phyloP scores from a whole-genome alignment of 345 rosid genomes.

The Lepidium sativum region DNA sequence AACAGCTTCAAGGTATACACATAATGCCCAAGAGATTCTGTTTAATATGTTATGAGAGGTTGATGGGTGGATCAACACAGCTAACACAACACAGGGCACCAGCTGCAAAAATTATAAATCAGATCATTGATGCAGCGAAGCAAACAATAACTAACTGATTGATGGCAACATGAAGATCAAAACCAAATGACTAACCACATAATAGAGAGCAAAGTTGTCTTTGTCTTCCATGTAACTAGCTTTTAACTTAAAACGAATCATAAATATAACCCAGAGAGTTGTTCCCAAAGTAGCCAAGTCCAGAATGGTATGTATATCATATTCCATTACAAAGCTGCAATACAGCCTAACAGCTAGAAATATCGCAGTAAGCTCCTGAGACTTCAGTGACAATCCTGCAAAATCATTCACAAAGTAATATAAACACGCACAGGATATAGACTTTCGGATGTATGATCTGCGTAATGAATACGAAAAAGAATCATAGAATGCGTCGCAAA shows the following conservation, averaged over 20 bases:
- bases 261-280: conserved; percentile 97
- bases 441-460: background rate
- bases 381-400: conserved; percentile 89
- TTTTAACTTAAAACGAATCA: conserved; percentile 86
- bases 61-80: conserved; percentile 78
- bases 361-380: conserved; percentile 93
- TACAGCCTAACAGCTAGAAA: conserved; percentile 87
- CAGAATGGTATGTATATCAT: conserved; percentile 91
- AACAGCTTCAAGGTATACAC: conserved; percentile 94
- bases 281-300: conserved; percentile 91
- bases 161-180: background rate
- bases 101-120: conserved; percentile 40
- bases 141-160: background rate
- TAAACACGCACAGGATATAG: background rate
- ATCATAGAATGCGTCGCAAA: background rate
- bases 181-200: conserved; percentile 55
- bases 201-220: conserved; percentile 89
- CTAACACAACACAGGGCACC: conserved; percentile 72
- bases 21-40: conserved; percentile 87
- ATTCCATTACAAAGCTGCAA: conserved; percentile 98
- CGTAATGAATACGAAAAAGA: background rate
- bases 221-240: conserved; percentile 97
- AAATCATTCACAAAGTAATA: conserved; percentile 5
- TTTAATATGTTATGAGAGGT: conserved; percentile 79
- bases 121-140: background rate